Evolutionary conservation across 2,329 filamentous ascomycete genomes (phyloP).

Genomic region (Xylariomycetidae sp.): DNA sequence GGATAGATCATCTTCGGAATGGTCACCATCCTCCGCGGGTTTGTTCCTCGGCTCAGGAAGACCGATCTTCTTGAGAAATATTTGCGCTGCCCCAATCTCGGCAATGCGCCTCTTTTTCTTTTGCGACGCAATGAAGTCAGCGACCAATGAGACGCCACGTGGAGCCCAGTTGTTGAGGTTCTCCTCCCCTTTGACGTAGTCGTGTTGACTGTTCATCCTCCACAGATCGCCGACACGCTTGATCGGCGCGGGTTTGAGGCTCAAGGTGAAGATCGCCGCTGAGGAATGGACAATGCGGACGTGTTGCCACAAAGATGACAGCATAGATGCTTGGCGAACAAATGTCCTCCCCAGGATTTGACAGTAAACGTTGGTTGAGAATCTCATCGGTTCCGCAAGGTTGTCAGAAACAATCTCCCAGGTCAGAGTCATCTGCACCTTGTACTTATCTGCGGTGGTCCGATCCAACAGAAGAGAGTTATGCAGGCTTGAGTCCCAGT

Average conservation of each 20-base stretch:
- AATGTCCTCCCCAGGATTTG: constrained; percentile 83
- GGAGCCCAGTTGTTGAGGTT: constrained; percentile 79
- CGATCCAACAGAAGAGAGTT: constrained; percentile 90
- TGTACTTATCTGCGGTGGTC: constrained; percentile 86
- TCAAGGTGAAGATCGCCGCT: constrained; percentile 79
- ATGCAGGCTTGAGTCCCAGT: constrained; percentile 96
- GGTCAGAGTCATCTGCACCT: constrained; percentile 78
- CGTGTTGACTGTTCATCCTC: constrained; percentile 91
- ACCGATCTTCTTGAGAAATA: constrained; percentile 57
- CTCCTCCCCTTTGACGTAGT: constrained; percentile 96
- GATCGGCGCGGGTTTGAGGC: constrained; percentile 81
- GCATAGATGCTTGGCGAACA: constrained; percentile 80
- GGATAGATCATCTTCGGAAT: constrained; percentile 30
- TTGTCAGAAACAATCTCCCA: constrained; percentile 85
- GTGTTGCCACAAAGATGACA: constrained; percentile 81
- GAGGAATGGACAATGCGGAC: constrained; percentile 83
- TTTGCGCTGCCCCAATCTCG: constrained; percentile 74
- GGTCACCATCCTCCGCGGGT: constrained; percentile 29
- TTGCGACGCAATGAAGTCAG: constrained; percentile 73
- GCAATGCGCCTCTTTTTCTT: constrained; percentile 70
- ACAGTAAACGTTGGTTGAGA: constrained; percentile 73
- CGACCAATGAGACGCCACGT: constrained; percentile 83
- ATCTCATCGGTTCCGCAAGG: constrained; percentile 82
- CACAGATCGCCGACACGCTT: constrained; percentile 91
- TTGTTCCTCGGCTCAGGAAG: constrained; percentile 37